Evolutionary conservation across 495 filamentous ascomycete species (phyloP).

Genomic region (Penicillium pulvis): DNA sequence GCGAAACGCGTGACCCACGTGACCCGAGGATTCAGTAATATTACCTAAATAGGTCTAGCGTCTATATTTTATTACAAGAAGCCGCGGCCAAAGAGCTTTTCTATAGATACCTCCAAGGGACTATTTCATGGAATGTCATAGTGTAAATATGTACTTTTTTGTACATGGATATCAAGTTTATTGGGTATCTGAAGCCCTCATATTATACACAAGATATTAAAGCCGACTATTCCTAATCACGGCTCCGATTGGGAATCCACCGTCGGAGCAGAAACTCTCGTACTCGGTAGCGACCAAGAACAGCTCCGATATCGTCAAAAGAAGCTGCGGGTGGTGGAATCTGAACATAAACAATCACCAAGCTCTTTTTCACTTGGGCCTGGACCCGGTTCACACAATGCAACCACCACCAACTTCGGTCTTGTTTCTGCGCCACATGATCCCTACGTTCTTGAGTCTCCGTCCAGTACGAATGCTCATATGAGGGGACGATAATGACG

Average conservation of each 20-base stretch:
- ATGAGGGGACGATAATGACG: constrained; percentile 79
- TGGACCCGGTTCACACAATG: constrained; percentile 92
- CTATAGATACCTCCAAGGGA: neutral
- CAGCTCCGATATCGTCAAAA: constrained; percentile 56
- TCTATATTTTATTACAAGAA: constrained; percentile 2
- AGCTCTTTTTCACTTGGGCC: constrained; percentile 80
- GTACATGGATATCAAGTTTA: neutral
- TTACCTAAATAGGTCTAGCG: constrained; percentile 33
- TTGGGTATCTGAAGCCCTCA: constrained; percentile 12
- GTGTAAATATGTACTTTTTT: neutral
- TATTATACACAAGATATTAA: constrained; percentile 6
- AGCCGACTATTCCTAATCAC: constrained; percentile 48
- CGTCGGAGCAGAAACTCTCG: constrained; percentile 79
- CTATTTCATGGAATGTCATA: constrained; percentile 1
- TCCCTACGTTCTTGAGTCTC: constrained; percentile 49
- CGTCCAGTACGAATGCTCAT: constrained; percentile 73
- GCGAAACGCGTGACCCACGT: constrained; percentile 45
- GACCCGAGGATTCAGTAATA: constrained; percentile 29
- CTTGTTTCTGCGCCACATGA: constrained; percentile 49
- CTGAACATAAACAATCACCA: constrained; percentile 89
- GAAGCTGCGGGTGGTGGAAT: constrained; percentile 66
- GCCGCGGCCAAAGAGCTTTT: neutral
- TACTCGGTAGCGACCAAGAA: constrained; percentile 73
- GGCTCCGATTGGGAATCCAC: constrained; percentile 80
- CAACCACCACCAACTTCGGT: constrained; percentile 84